phyloP scores from a whole-genome alignment of 768 basidiomycete genomes.

The Ephemerocybe angulata region DNA sequence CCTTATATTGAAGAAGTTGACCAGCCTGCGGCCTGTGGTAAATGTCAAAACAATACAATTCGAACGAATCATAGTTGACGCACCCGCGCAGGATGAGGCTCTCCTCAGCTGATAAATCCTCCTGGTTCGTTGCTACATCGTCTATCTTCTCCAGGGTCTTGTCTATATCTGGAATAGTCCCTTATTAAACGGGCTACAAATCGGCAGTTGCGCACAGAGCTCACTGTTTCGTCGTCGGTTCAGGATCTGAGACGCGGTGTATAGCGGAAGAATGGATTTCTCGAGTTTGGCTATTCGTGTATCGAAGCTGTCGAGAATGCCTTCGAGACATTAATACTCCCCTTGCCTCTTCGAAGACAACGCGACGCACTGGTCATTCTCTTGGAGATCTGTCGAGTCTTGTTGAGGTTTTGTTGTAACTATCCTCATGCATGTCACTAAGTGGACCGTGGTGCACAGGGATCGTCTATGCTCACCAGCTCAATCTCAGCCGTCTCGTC shows the following conservation, averaged over 20 bases:
- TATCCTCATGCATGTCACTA: conserved; percentile 25
- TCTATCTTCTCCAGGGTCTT: conserved; percentile 74
- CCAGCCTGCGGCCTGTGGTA: conserved; percentile 61
- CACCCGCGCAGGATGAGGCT: conserved; percentile 76
- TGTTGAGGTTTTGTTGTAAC: conserved; percentile 86
- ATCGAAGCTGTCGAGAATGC: conserved; percentile 82
- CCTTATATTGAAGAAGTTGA: conserved; percentile 62
- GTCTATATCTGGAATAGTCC: conserved; percentile 92
- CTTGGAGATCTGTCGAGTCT: conserved; percentile 80
- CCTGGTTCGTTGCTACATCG: conserved; percentile 70
- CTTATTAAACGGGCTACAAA: too few relatives aligned
- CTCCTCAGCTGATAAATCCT: conserved; percentile 75
- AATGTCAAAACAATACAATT: neutral
- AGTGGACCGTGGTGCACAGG: too few relatives aligned
- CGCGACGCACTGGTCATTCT: conserved; percentile 74
- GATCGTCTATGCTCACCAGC: conserved; percentile 50
- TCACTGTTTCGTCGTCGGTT: conserved; percentile 69
- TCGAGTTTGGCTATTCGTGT: conserved; percentile 77
- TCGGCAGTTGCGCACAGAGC: too few relatives aligned
- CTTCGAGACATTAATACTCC: conserved; percentile 42
- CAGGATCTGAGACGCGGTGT: conserved; percentile 70
- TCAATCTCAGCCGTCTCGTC: conserved; percentile 76
- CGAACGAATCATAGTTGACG: conserved; percentile 15
- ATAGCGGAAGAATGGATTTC: conserved; percentile 81
- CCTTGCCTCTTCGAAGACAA: neutral